phyloP scores from a whole-genome alignment of 1,284 basidiomycete species.

The Acaromyces ingoldii region DNA sequence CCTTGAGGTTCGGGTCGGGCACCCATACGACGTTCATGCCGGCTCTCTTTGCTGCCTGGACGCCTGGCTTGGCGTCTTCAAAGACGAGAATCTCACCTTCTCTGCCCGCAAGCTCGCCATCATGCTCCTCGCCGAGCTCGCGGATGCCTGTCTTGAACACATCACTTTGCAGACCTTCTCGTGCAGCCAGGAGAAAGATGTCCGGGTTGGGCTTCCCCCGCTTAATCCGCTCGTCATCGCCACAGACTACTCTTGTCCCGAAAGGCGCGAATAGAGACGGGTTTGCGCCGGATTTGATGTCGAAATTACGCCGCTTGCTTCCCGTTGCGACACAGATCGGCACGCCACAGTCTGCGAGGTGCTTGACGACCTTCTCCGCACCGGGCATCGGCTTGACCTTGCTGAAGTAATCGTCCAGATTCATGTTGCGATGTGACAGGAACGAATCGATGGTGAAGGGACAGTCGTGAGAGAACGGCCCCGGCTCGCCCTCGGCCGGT shows the following conservation, averaged over 20 bases:
- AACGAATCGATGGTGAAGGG: constrained; percentile 47
- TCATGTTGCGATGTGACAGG: constrained; percentile 37
- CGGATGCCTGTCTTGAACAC: constrained; percentile 19
- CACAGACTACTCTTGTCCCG: constrained; percentile 38
- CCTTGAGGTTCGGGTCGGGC: constrained; percentile 34
- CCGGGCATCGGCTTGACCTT: constrained; percentile 49
- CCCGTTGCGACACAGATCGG: constrained; percentile 51
- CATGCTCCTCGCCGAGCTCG: constrained; percentile 32
- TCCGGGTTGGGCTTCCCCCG: constrained; percentile 50
- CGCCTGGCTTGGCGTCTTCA: constrained; percentile 49
- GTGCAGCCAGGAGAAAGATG: constrained; percentile 49
- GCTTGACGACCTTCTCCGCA: constrained; percentile 41
- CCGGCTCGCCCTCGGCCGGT: constrained; percentile 10
- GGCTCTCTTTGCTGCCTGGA: constrained; percentile 42
- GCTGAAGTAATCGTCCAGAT: constrained; percentile 38
- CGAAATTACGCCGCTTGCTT: constrained; percentile 42
- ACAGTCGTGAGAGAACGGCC: constrained; percentile 32
- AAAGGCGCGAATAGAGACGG: constrained; percentile 40
- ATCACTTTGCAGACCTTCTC: constrained; percentile 32
- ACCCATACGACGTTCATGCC: constrained; percentile 51
- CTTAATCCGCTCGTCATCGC: constrained; percentile 39
- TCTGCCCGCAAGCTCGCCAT: constrained; percentile 23
- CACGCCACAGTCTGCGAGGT: constrained; percentile 41
- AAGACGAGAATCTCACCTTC: constrained; percentile 49
- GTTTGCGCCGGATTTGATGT: constrained; percentile 44